Conservation (phyloP, 2,329 filamentous ascomycete species). For the Neofusicoccum laricinum region DNA sequence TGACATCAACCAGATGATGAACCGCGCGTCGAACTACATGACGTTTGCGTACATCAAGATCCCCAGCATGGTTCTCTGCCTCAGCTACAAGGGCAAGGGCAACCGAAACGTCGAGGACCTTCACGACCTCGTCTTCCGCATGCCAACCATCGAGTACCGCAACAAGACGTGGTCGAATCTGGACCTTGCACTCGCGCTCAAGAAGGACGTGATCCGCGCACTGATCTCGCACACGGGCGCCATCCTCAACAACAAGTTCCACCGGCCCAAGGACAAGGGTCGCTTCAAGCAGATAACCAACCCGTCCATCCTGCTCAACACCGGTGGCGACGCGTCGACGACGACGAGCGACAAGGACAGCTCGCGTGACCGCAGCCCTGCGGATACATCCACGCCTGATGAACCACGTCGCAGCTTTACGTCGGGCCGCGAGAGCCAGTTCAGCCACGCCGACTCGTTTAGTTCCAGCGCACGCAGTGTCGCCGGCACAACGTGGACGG, state of each 20-base stretch:
- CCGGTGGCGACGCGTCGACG: not conserved
- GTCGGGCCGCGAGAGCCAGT: constrained; percentile 8
- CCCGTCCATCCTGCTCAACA: constrained; percentile 63
- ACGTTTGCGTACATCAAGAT: constrained; percentile 94
- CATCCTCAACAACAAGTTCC: constrained; percentile 97
- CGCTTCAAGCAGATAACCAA: constrained; percentile 82
- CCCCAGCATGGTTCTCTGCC: constrained; percentile 88
- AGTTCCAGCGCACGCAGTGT: constrained; percentile 2
- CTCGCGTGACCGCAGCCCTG: constrained; percentile 32
- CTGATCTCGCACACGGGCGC: constrained; percentile 93
- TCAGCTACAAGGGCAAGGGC: constrained; percentile 94
- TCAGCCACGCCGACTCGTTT: constrained; percentile 13
- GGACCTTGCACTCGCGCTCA: constrained; percentile 85
- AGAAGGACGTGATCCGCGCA: constrained; percentile 91
- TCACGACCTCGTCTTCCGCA: constrained; percentile 93
- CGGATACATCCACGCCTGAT: not conserved
- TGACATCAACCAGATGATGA: constrained; percentile 95
- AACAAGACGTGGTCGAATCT: constrained; percentile 99
- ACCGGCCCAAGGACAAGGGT: constrained; percentile 78
- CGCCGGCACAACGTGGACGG: constrained; percentile 5
- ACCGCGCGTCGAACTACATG: constrained; percentile 93
- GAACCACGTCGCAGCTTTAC: constrained; percentile 16
- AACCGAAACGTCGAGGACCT: constrained; percentile 96
- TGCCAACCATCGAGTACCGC: constrained; percentile 90
- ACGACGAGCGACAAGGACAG: constrained; percentile 20